Percentiles rank a stretch among this genome's conserved stretches.
These are phyloP conservation scores for Lasiodiplodia gonubiensis DNA, from an alignment of 2,329 filamentous ascomycete species.

Conservation along the genomic window DNA sequence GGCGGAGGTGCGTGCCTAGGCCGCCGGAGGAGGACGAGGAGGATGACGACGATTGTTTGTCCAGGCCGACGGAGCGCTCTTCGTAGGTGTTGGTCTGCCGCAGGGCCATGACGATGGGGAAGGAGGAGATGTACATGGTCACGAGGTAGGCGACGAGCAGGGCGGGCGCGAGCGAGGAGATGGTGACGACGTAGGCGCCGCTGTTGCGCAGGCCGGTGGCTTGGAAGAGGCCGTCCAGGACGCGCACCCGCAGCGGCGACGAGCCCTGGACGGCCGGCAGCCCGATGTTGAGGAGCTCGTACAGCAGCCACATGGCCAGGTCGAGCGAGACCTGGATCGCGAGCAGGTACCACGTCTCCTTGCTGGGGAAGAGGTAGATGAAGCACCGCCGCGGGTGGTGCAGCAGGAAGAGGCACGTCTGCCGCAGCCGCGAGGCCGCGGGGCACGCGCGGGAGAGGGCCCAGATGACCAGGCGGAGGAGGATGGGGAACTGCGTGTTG, in stretches of 20 bases:
- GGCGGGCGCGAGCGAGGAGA: slow-evolving; percentile 61
- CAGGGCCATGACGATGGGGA: slow-evolving; percentile 67
- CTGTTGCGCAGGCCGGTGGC: slow-evolving; percentile 66
- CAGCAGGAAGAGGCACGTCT: slow-evolving; percentile 45
- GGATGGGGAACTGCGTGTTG: slow-evolving; percentile 69
- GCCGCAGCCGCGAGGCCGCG: slow-evolving; percentile 30
- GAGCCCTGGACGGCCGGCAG: slow-evolving; percentile 58
- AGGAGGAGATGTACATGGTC: slow-evolving; percentile 71
- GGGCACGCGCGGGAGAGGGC: slow-evolving; percentile 45
- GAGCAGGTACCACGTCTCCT: slow-evolving; percentile 70
- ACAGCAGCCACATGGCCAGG: slow-evolving; percentile 67
- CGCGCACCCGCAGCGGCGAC: slow-evolving; percentile 56
- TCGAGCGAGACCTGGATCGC: slow-evolving; percentile 66
- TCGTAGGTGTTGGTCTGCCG: slow-evolving; percentile 75
- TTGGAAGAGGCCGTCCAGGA: slow-evolving; percentile 70
- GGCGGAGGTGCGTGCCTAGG: slow-evolving; percentile 61
- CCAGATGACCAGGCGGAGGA: slow-evolving; percentile 67
- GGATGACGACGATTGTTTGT: slow-evolving; percentile 45
- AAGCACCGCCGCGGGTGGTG: slow-evolving; percentile 60
- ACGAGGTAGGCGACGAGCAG: slow-evolving; percentile 66
- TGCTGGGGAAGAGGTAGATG: slow-evolving; percentile 67
- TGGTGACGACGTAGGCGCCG: slow-evolving; percentile 69
- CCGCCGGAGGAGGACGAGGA: slow-evolving; percentile 18
- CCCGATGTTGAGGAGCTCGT: slow-evolving; percentile 69
- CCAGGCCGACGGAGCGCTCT: slow-evolving; percentile 69